phyloP scores from a whole-genome alignment of 306 rosid species.

The Prunus salicina region DNA sequence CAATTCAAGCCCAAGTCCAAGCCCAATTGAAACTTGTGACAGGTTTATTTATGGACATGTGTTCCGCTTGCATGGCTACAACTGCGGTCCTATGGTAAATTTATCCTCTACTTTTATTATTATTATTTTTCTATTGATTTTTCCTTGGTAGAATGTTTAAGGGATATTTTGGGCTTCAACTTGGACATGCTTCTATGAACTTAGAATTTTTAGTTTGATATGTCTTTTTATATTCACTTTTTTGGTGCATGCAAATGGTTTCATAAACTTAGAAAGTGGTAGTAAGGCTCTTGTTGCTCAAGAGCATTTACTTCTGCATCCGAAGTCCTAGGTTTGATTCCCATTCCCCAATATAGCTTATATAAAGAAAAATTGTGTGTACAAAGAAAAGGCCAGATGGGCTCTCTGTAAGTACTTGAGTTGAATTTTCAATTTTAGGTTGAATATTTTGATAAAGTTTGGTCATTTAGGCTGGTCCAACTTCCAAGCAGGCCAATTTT shows the following conservation, averaged over 20 bases:
- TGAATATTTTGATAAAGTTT: too few species aligned
- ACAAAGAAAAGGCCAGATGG: not conserved
- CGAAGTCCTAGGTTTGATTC: too few species aligned
- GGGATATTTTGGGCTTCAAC: too few species aligned
- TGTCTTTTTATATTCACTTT: not conserved
- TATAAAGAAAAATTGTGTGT: too few species aligned
- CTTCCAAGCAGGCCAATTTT: not conserved
- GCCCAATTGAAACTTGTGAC: not conserved
- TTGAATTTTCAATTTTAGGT: not conserved
- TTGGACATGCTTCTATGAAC: too few species aligned
- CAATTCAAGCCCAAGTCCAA: not conserved
- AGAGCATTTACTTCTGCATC: too few species aligned
- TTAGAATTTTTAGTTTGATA: not conserved
- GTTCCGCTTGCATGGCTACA: not conserved
- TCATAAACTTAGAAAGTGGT: too few species aligned
- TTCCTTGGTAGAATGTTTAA: not conserved
- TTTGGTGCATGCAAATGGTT: too few species aligned
- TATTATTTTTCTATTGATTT: too few species aligned
- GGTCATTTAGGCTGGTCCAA: not conserved
- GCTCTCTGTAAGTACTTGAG: not conserved
- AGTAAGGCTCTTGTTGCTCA: too few species aligned
- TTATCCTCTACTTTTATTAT: not conserved
- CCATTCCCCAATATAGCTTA: too few species aligned
- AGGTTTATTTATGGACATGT: not conserved
- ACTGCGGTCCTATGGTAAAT: conserved; percentile 35